Evolutionary conservation across 2,329 filamentous ascomycete genomes (phyloP).

Genomic region (Cadophora sp.): DNA sequence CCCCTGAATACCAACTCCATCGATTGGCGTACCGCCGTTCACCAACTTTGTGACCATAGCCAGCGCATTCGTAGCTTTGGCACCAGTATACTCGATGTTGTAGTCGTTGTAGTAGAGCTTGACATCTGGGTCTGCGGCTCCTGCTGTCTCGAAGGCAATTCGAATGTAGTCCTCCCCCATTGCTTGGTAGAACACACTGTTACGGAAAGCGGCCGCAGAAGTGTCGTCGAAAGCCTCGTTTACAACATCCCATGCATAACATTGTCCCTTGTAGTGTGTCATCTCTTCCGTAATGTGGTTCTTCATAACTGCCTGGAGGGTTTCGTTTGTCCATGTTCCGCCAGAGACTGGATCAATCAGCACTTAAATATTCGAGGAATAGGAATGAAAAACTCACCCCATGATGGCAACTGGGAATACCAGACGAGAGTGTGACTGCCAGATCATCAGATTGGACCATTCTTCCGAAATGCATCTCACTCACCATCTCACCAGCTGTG

Average conservation of each 20-base stretch:
- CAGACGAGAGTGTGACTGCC: slow-evolving; percentile 57
- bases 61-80: slow-evolving; percentile 53
- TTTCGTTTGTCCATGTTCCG: slow-evolving; percentile 60
- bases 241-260: slow-evolving; percentile 69
- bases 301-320: slow-evolving; percentile 60
- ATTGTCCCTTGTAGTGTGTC: slow-evolving; percentile 62
- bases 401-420: slow-evolving; percentile 58
- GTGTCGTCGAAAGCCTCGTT: slow-evolving; percentile 58
- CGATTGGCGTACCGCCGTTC: slow-evolving; percentile 59
- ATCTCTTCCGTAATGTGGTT: slow-evolving; percentile 65
- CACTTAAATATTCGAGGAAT: background rate
- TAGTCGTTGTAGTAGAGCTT: slow-evolving; percentile 59
- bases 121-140: slow-evolving; percentile 34
- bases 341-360: slow-evolving; percentile 43
- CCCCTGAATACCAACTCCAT: slow-evolving; percentile 67
- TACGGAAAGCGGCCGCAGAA: slow-evolving; percentile 53
- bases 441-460: background rate
- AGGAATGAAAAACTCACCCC: slow-evolving; percentile 40
- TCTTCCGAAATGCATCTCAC: background rate
- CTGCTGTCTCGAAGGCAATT: slow-evolving; percentile 41
- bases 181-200: slow-evolving; percentile 39
- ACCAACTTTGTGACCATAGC: slow-evolving; percentile 54
- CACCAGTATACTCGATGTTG: slow-evolving; percentile 62
- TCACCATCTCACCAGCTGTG: slow-evolving; percentile 58
- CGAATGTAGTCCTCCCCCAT: slow-evolving; percentile 51